A percentile compares a stretch with the other conserved stretches of the same genome.
Conservation (phyloP, 2,329 filamentous ascomycete species). For the Arthrobotrys sinensis region DNA sequence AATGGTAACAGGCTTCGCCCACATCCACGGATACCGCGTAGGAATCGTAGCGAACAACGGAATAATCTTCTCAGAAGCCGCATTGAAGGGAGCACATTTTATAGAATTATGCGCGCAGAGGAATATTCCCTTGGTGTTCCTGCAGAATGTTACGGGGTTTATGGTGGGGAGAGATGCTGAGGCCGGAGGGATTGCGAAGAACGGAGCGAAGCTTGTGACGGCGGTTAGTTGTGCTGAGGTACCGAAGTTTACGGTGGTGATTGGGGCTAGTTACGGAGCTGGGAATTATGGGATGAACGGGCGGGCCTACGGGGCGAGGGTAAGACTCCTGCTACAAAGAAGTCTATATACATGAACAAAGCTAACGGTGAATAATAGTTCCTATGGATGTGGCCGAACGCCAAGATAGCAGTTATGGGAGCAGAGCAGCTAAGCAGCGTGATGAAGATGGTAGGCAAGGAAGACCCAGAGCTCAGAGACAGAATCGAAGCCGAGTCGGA, state of each 20-base stretch:
- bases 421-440: slow-evolving; percentile 90
- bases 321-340: neutral
- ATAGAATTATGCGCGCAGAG: slow-evolving; percentile 94
- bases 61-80: slow-evolving; percentile 89
- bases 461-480: slow-evolving; percentile 83
- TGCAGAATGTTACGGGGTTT: slow-evolving; percentile 98
- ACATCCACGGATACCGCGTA: slow-evolving; percentile 89
- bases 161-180: slow-evolving; percentile 97
- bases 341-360: neutral
- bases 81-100: slow-evolving; percentile 95
- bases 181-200: slow-evolving; percentile 95
- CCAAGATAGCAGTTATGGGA: slow-evolving; percentile 95
- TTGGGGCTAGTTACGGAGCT: slow-evolving; percentile 72
- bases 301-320: slow-evolving; percentile 77
- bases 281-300: slow-evolving; percentile 99
- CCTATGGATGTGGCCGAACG: slow-evolving; percentile 97
- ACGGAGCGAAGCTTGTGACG: slow-evolving; percentile 95
- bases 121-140: slow-evolving; percentile 88
- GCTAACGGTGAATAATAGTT: slow-evolving; percentile 40
- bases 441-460: slow-evolving; percentile 93
- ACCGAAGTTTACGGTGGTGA: slow-evolving; percentile 95
- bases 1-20: slow-evolving; percentile 90
- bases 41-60: slow-evolving; percentile 97
- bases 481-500: slow-evolving; percentile 93
- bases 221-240: slow-evolving; percentile 94